Evolutionary conservation across 495 filamentous ascomycete genomes (phyloP).

Genomic region (Penicillium soppii): DNA sequence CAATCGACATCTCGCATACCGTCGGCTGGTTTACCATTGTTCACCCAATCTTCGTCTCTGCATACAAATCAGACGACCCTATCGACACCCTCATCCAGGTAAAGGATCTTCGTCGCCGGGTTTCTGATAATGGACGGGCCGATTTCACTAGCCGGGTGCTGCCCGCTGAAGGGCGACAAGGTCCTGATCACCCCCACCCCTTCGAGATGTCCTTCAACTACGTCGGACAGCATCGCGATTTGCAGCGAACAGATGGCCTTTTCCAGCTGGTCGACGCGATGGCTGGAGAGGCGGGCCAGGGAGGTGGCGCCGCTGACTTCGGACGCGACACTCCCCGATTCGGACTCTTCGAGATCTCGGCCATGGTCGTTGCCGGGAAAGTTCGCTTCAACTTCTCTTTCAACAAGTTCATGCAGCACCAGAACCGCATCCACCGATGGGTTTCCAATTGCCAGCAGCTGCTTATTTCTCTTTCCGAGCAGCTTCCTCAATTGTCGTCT

Average conservation of each 20-base stretch:
- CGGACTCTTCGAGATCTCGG: constrained; percentile 64
- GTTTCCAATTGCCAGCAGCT: constrained; percentile 56
- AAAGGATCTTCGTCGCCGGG: constrained; percentile 45
- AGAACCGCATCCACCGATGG: constrained; percentile 57
- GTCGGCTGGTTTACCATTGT: constrained; percentile 64
- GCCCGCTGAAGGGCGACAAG: constrained; percentile 36
- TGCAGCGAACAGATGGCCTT: constrained; percentile 60
- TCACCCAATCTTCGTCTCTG: constrained; percentile 42
- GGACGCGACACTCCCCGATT: constrained; percentile 56
- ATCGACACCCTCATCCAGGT: constrained; percentile 42
- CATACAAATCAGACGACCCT: constrained; percentile 24
- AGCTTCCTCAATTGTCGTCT: constrained; percentile 47
- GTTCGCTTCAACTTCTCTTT: constrained; percentile 65
- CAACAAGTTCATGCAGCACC: constrained; percentile 59
- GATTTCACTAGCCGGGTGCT: constrained; percentile 53
- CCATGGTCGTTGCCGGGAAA: constrained; percentile 56
- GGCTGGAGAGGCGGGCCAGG: constrained; percentile 45
- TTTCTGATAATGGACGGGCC: constrained; percentile 49
- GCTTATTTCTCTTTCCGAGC: constrained; percentile 49
- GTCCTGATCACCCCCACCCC: constrained; percentile 50
- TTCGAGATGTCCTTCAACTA: constrained; percentile 75
- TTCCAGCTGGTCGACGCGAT: constrained; percentile 56
- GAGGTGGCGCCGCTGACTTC: constrained; percentile 57
- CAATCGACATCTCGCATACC: constrained; percentile 57
- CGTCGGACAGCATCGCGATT: constrained; percentile 60